Percentiles rank a stretch among this genome's conserved stretches.
phyloP scores from a whole-genome alignment of 129 eudicot genomes.

The Smallanthus sonchifolius region DNA sequence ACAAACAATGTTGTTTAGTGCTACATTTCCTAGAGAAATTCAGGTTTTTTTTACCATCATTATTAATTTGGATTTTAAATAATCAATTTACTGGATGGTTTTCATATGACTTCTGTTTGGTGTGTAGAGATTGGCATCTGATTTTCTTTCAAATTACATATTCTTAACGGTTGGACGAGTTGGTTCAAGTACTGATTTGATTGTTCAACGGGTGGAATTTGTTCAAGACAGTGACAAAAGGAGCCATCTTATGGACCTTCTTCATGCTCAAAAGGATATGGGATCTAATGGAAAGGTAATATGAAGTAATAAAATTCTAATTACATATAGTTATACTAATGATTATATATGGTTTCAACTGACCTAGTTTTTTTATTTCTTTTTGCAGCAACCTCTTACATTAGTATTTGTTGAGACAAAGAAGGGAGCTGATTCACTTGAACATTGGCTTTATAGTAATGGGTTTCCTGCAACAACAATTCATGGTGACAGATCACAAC shows the following conservation, averaged over 20 bases:
- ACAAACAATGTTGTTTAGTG: conserved; percentile 67
- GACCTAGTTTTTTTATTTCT: neutral
- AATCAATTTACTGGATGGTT: neutral
- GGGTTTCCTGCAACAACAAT: conserved; percentile 74
- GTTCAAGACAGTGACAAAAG: conserved; percentile 69
- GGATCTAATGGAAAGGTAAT: conserved; percentile 57
- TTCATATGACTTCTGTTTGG: conserved; percentile 2
- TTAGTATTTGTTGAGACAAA: conserved; percentile 71
- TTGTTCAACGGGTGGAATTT: conserved; percentile 63
- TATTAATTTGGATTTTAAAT: neutral
- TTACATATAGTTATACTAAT: neutral
- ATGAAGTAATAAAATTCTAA: neutral
- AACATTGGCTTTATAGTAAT: conserved; percentile 54
- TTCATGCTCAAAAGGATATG: conserved; percentile 33
- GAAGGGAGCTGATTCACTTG: conserved; percentile 73
- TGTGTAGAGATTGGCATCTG: conserved; percentile 38
- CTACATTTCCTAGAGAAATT: conserved; percentile 60
- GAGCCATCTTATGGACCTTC: conserved; percentile 76
- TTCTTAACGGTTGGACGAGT: conserved; percentile 40
- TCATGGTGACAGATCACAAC: conserved; percentile 71
- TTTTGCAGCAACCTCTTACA: conserved; percentile 68
- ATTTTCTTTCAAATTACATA: conserved; percentile 36
- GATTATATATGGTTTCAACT: neutral
- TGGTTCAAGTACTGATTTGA: conserved; percentile 46
- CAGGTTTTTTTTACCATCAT: conserved; percentile 30